Evolutionary conservation across 2,329 filamentous ascomycete species (phyloP), one percentile per base, ranked within the genome.

Genomic region (Septoria petroselini): DNA sequence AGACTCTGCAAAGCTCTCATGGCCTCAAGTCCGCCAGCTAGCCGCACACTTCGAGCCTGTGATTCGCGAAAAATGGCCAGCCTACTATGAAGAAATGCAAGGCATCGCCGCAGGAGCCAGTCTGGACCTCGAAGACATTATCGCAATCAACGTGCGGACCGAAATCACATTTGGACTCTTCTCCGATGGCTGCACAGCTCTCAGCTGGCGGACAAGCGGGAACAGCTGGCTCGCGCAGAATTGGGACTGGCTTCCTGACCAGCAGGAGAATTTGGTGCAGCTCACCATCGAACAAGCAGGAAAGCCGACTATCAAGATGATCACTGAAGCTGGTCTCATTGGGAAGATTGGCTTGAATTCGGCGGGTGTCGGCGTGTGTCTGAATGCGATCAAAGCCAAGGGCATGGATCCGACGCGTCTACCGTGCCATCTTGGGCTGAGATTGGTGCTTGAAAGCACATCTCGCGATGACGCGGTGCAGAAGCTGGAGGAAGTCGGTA

Each of bases 271-370:
- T 55, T 67, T 81, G 1, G 62, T 81, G 40, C 58, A 74, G 30
- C 70, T 74, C 12, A 71, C 71, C 30, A 75, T 80, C 41, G 62
- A 64, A 14, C 72, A 75, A 38, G 55, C 62, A 1, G 59, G 54
- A 5, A 73, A 73, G 15, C 77, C 78, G 0, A 67, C 65, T 2
- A 74, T 82, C 47, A 64, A 73, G 8, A 80, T 79, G 69, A 70
- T 82, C 19, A 83, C 80, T 0, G 80, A 83, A 60, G 78, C 75
- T 0, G 80, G 80, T 12, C 74, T 83, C 18, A 75, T 85, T 25
- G 82, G 81, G 11, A 85, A 85, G 63, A 84, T 85, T 19, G 83
- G 83, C 0, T 71, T 85, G 56, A 85, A 85, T 60, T 70, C 68
- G n/a, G 59, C 63, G 0, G 80, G 81, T 0, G 78, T 85, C 0